Base-by-base conservation (phyloP, 176 grass and related monocot genomes). In the Phoenix dactylifera region DNA sequence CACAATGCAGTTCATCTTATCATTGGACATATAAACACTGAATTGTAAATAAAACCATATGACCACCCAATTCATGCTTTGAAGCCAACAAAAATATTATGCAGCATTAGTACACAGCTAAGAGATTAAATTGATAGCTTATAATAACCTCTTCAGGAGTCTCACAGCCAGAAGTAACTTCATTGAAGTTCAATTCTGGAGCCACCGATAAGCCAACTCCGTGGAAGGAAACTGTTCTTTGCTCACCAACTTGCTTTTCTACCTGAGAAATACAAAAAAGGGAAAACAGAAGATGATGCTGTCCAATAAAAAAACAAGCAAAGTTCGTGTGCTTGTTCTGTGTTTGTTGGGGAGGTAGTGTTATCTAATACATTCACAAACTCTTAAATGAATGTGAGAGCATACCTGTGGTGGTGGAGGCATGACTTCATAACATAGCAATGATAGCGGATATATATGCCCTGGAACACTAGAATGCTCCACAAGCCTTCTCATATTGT, bases 401-500 rank as follows among this genome's bases (percentile, higher is more conserved):
- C 50, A 72, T 76, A 92, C 87, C 81, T 92, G 72, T 26, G 63
- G 81, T 60, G 87, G 93, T 75, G 93, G 93, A 78, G 93, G 93
- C 93, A 92, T 98, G 86, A 98, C 5, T 67, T 89, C 87, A 72
- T 88, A 79, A 78, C 93, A 98, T 35, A 98, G 70, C 79, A 98
- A 84, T 24, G 87, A 55, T 28, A 98, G 73, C 20, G 93, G 87
- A 76, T 98, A 91, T 82, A 98, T 98, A 67, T 98, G 87, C 55
- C 84, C 83, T 49, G 84, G 72, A 64, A 85, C 64, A 12, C 71
- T 62, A 66, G 87, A 82, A 75, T 98, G 82, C 55, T 98, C 93
- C 68, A 80, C 65, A 77, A 98, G 87, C 76, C 93, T 88, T 76
- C 93, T 91, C 93, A 98, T 98, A 72, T 88, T 98, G 63, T 98